Base-by-base conservation (phyloP, 495 filamentous ascomycete genomes). In the Aspergillus hancockii region DNA sequence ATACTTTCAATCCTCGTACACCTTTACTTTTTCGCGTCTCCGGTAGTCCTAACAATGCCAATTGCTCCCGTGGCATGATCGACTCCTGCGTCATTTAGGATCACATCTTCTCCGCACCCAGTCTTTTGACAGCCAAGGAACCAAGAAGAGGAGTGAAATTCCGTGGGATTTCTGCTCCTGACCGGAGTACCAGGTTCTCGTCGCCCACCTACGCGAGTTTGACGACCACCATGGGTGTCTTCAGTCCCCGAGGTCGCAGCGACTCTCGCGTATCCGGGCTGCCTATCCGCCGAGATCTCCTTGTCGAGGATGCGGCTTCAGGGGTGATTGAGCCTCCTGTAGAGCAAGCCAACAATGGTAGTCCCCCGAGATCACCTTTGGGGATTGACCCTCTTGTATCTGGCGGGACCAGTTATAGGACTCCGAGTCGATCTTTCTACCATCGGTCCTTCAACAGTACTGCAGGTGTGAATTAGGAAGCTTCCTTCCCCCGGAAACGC, bases 351-450 rank as follows among this genome's bases (percentile, higher is more conserved):
- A 69, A 67, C 49, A 50, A 67, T 50, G 68, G 68, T 57, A 74
- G 66, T 59, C 66, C 70, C 28, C 69, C 74, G 28, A 65, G 67
- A 18, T 60, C 63, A n/a, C 58, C 38, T 16, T 18, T 63, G 32
- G 70, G 69, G 9, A 49, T 68, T 4, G 77, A 80, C 14, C 67
- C 80, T 7, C 72, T 73, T 9, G 69, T 69, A 52, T 66, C 71
- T 60, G 67, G 69, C 41, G 72, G 69, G 19, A 65, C 72, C 49
- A 80, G 76, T 52, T 80, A 88, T 61, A 79, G 87, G 65, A 88
- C 89, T 36, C 89, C 90, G 8, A 85, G 84, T 41, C 82, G 91
- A 54, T 93, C 90, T 5, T 94, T 90, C 61, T 86, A 90, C 55
- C 90, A 92, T 59, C 84, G 89, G 32, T 87, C 90, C 6, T 80